phyloP scores from a whole-genome alignment of 202 grass and related monocot species.

The Alloteropsis angusta region DNA sequence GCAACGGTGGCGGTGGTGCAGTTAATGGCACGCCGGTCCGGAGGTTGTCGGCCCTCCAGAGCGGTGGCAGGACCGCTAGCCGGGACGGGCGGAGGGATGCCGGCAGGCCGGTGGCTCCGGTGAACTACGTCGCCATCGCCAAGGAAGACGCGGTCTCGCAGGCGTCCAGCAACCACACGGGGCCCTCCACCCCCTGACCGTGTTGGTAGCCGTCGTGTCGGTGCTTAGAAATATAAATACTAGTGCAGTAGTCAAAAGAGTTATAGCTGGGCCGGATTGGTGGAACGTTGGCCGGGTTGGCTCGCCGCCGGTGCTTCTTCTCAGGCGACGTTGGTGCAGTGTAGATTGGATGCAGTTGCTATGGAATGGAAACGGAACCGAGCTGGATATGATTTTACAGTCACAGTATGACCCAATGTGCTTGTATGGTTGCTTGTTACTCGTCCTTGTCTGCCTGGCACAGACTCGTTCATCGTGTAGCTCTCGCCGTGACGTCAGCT shows the following conservation, averaged over 20 bases:
- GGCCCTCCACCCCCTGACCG: slow-evolving; percentile 22
- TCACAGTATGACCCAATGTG: not conserved
- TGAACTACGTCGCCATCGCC: slow-evolving; percentile 69
- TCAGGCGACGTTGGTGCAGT: not conserved
- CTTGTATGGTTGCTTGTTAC: not conserved
- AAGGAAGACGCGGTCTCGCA: slow-evolving; percentile 66
- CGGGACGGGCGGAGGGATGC: slow-evolving; percentile 61
- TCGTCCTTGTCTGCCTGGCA: not conserved
- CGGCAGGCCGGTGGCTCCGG: slow-evolving; percentile 38
- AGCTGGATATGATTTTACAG: not conserved
- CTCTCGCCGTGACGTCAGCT: not conserved
- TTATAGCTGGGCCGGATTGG: slow-evolving; percentile 13
- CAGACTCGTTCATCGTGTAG: not conserved
- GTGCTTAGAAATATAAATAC: not conserved
- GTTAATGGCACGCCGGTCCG: slow-evolving; percentile 41
- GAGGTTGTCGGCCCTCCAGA: slow-evolving; percentile 47
- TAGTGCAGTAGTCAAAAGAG: slow-evolving; percentile 29
- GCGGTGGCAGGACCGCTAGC: slow-evolving; percentile 30
- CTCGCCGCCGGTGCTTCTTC: not conserved
- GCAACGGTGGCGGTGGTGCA: slow-evolving; percentile 12
- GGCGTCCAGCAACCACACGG: slow-evolving; percentile 30
- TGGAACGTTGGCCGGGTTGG: not conserved
- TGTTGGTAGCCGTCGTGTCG: not conserved
- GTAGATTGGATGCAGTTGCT: not conserved
- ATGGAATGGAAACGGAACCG: not conserved